These are phyloP conservation scores for Colletotrichum costaricense DNA, from an alignment of 2,329 filamentous ascomycete genomes.

Conservation along the genomic window DNA sequence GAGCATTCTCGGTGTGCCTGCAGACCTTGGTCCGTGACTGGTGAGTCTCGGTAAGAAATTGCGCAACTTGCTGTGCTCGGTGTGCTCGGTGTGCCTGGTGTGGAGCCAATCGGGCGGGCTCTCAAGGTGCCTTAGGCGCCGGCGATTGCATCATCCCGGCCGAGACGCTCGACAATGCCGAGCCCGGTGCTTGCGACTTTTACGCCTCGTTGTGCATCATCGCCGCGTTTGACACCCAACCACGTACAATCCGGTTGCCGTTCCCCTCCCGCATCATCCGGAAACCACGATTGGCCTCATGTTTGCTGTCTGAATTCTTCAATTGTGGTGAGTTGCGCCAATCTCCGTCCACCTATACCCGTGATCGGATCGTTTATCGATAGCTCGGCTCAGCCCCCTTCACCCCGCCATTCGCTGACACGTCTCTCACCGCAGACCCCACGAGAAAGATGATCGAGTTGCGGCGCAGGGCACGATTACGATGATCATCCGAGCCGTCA, in stretches of 20 bases:
- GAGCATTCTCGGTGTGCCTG: background rate
- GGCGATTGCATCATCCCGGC: constrained; percentile 33
- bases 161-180: constrained; percentile 30
- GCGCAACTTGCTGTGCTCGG: background rate
- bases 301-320: background rate
- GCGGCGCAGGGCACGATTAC: constrained; percentile 31
- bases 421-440: background rate
- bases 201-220: constrained; percentile 11
- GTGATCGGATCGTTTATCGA: constrained; percentile 1
- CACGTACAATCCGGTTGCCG: background rate
- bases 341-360: background rate
- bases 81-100: background rate
- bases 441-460: constrained; percentile 29
- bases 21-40: background rate
- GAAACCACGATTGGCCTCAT: background rate
- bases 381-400: background rate
- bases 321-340: constrained; percentile 2
- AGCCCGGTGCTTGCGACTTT: constrained; percentile 26
- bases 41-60: background rate
- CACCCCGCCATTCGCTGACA: constrained; percentile 8
- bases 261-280: background rate
- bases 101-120: constrained; percentile 8
- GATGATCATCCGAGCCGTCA: constrained; percentile 35
- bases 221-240: background rate
- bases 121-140: constrained; percentile 34